Evolutionary conservation across 169 alveolate species (phyloP).

Genomic region (Plasmodium inui): DNA sequence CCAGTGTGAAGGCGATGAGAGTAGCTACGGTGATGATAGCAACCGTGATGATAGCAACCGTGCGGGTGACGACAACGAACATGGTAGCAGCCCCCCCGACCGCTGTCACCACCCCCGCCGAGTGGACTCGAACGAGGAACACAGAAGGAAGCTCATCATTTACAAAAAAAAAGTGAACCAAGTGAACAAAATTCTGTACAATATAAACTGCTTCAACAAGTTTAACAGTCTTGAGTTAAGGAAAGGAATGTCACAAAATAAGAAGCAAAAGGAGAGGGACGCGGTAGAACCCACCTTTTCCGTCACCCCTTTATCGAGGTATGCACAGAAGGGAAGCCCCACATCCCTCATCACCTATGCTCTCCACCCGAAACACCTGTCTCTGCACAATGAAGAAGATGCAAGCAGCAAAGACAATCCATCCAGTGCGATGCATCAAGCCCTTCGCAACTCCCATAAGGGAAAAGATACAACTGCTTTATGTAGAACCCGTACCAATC

Average conservation of each 20-base stretch:
- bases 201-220: constrained; percentile 22
- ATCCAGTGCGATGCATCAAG: background rate
- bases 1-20: background rate
- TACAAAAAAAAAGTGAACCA: constrained; percentile 57
- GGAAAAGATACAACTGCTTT: background rate
- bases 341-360: background rate
- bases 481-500: background rate
- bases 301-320: background rate
- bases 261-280: background rate
- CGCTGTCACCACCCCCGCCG: background rate
- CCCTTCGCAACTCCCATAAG: background rate
- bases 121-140: background rate
- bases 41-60: background rate
- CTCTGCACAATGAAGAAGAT: background rate
- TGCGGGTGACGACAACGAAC: background rate
- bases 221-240: constrained; percentile 29
- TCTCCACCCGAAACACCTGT: background rate
- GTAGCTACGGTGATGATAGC: no score
- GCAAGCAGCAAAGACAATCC: background rate
- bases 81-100: background rate
- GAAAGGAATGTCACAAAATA: background rate
- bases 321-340: background rate
- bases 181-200: constrained; percentile 39
- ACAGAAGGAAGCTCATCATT: background rate
- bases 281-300: background rate